Base-by-base conservation (phyloP, 2,329 filamentous ascomycete species). In the Epichloe uncinata region DNA sequence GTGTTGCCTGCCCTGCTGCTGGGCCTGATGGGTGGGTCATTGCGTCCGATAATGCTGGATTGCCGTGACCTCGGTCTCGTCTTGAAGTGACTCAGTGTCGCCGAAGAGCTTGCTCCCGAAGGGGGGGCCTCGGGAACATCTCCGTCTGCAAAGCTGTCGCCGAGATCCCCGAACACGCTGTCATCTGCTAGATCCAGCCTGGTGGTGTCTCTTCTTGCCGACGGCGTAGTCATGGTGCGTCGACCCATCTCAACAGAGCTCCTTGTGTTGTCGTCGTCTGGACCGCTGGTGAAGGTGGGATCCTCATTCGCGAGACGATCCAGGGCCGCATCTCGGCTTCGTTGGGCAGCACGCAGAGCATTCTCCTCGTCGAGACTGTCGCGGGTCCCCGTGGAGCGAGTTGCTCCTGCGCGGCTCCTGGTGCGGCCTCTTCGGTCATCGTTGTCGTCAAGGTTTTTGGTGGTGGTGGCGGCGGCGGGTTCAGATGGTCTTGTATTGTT, bases 1-100 rank as follows among this genome's bases (percentile, higher is more conserved):
- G 72, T 75, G 47, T 66, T 71, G 13, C 68, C 65, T 5, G 71
- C 68, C 18, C 73, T 66, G 61, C 74, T 78, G 62, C 73, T 75
- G 3, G 74, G 74, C 38, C 74, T 66, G 52, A 77, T 77, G 1
- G 72, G 73, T 22, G 67, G 71, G 42, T 77, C 73, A 40, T 74
- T 73, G 45, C 70, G 69, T 34, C 73, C 71, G 40, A 73, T 63
- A 44, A 77, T 68, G 58, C 74, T 78, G 8, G 74, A 75, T 58
- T 70, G 67, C 9, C 73, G 68, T 22, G 73, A 68, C 7, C 67
- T 60, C 20, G 71, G 68, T 53, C 51, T 42, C 22, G 37, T 50
- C 34, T 69, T 71, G 57, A 75, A 73, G 51, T 68, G 67, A 53
- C 67, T 70, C 34, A 74, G 60, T 30, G 70, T 74, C 52, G 75